These are phyloP conservation scores for Thecaphora thlaspeos DNA, from an alignment of 1,284 basidiomycete genomes.

Conservation along the genomic window DNA sequence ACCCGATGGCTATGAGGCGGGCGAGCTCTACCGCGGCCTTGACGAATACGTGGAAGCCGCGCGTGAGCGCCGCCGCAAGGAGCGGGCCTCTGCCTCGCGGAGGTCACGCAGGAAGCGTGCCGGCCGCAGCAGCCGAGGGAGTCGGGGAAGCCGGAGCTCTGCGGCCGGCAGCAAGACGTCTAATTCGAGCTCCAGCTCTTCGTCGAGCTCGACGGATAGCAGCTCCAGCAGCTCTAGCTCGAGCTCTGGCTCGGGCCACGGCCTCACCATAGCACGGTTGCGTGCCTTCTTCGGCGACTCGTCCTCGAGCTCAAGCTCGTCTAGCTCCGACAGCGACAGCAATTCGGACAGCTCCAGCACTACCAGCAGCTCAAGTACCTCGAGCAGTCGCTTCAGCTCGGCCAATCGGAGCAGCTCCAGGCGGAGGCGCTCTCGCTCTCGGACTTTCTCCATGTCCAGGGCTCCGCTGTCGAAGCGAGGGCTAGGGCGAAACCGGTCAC, in stretches of 20 bases:
- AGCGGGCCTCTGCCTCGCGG: slow-evolving; percentile 7
- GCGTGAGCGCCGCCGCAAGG: slow-evolving; percentile 24
- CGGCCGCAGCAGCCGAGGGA: slow-evolving; percentile 26
- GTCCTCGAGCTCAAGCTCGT: slow-evolving; percentile 32
- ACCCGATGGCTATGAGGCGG: slow-evolving; percentile 43
- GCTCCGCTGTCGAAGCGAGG: neutral
- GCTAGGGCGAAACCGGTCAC: slow-evolving; percentile 7
- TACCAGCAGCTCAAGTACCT: slow-evolving; percentile 19
- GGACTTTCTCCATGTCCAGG: neutral
- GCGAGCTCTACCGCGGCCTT: slow-evolving; percentile 51
- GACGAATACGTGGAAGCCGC: slow-evolving; percentile 49
- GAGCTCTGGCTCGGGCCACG: slow-evolving; percentile 36
- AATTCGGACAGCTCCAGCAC: slow-evolving; percentile 18
- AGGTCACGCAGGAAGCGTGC: slow-evolving; percentile 18
- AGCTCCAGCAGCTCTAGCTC: slow-evolving; percentile 17
- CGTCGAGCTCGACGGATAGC: slow-evolving; percentile 16
- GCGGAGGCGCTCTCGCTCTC: neutral
- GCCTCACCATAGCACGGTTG: slow-evolving; percentile 47
- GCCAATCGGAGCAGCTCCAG: neutral
- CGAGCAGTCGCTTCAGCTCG: slow-evolving; percentile 4
- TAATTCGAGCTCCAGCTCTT: slow-evolving; percentile 20
- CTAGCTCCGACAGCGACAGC: slow-evolving; percentile 16
- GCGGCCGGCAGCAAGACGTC: slow-evolving; percentile 25
- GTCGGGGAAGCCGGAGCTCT: slow-evolving; percentile 17
- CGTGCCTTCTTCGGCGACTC: slow-evolving; percentile 53